Evolutionary conservation across 257 asterid genomes (phyloP), one percentile per base, ranked within the genome.

Genomic region (Perilla frutescens): DNA sequence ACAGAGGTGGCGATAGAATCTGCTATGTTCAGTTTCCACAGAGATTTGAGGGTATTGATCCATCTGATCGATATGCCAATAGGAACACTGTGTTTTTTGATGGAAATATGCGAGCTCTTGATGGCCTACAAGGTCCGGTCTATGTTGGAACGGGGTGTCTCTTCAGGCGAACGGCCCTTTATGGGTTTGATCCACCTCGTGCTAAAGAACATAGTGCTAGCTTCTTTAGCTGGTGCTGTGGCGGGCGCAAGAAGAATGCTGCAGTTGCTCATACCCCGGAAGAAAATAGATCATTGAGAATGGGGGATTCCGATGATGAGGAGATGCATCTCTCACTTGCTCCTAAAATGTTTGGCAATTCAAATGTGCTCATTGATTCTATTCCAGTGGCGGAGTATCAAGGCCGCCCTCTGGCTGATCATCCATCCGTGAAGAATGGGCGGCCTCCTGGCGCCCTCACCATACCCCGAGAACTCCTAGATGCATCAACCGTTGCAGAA

Each of bases 11-110:
- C 1, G 95, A 88, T 60, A 81, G 95, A 3, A 72, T 88, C 62
- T 88, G 95, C 85, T 88, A 88, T 54, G 87, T 88, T 67, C 95
- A 88, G 73, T 88, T 88, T 59, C 95, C 95, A 0, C 95, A 88
- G 82, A 83, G 95, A 44, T 88, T 88, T 34, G 95, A 88, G 70
- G 95, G 96, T 3, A 89, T 89, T 29, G 96, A 89, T 48, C 90
- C 92, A 26, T 87, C 92, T 13, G 96, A 89, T 79, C 82, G 96
- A 12, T 89, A 89, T 29, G 96, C 96, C 56, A 89, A 89, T 49
- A 76, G 88, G 62, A 89, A 89, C 66, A 89, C 92, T 0, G 96
- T 89, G 62, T 89, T 89, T 81, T 89, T 89, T 10, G 96, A 89
- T 63, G 92, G 90, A 2, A 89, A 89, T 61, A 87, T 89, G 96